Evolutionary conservation across 1,284 basidiomycete species (phyloP), one percentile per base, ranked within the genome.

Genomic region (Dichomitus squalens): DNA sequence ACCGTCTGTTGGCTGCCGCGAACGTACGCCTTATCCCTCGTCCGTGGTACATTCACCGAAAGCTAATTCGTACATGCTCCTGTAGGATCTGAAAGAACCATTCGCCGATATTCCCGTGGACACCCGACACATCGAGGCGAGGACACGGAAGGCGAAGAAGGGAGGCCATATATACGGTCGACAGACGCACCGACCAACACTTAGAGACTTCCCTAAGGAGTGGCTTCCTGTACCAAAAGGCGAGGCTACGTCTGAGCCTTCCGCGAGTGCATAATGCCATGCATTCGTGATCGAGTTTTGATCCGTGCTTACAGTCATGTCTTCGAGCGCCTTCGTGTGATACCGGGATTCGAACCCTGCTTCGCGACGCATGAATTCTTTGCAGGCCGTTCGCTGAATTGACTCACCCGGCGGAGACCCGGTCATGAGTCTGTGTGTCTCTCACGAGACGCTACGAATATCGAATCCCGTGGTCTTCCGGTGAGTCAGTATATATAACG

Each of bases 131-230:
- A 71, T 94, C 16, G 81, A 87, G 64, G 80, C 89, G 1, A 87
- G 85, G 70, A 76, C 79, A 40, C 76, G 79, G 66, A 93, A 92
- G 74, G 83, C 83, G 47, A 86, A 84, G 70, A 84, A 84, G 68
- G 87, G 87, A 20, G 85, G 85, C 52, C 87, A 90, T 68, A 75
- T 83, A 20, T 76, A 83, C 40, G 81, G 79, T 59, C 81, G 83
- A 58, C 75, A 82, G 41, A 78, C 81, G 47, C 74, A 77, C 34
- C 82, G 84, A 47, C 86, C 89, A 33, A 80, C 86, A 29, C 77
- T 93, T 55, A 78, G 74, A 59, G 92, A 94, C 66, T 95, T 94
- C 72, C 93, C 93, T 1, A 75, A 82, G 69, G 88, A 89, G 69
- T 95, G 92, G 92, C 75, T 95, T 60, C 87, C 86, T 53, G 60